Evolutionary conservation across 352 stramenopile genomes (phyloP).

Genomic region (Pythium graminicola): DNA sequence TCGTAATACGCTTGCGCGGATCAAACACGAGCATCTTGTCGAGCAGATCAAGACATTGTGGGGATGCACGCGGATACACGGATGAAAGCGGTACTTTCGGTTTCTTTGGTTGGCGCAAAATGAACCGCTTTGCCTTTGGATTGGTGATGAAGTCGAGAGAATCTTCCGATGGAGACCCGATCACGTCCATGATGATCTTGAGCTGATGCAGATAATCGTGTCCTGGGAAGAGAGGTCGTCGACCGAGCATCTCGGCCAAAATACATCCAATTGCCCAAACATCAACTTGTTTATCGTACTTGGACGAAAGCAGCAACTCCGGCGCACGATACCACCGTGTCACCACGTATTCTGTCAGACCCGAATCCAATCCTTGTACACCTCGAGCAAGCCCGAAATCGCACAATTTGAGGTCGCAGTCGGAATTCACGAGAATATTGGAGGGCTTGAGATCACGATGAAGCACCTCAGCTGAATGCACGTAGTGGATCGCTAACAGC

Average conservation of each 20-base stretch:
- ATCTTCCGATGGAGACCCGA: slow-evolving; percentile 91
- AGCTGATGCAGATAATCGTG: slow-evolving; percentile 93
- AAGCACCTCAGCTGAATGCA: slow-evolving; percentile 92
- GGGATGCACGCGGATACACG: slow-evolving; percentile 63
- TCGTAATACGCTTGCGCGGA: slow-evolving; percentile 85
- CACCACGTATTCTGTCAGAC: slow-evolving; percentile 80
- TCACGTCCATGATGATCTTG: slow-evolving; percentile 95
- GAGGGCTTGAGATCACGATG: slow-evolving; percentile 96
- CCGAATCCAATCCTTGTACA: slow-evolving; percentile 62
- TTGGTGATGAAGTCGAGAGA: slow-evolving; percentile 98
- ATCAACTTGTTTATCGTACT: slow-evolving; percentile 85
- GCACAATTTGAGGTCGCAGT: slow-evolving; percentile 91
- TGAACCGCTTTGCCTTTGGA: slow-evolving; percentile 71
- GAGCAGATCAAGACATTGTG: slow-evolving; percentile 81
- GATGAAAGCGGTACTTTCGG: slow-evolving; percentile 59
- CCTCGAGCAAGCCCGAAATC: slow-evolving; percentile 89
- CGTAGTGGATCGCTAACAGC: slow-evolving; percentile 88
- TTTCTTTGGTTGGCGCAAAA: slow-evolving; percentile 77
- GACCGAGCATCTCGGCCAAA: slow-evolving; percentile 97
- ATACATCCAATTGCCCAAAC: slow-evolving; percentile 98
- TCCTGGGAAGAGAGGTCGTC: slow-evolving; percentile 97
- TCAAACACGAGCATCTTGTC: slow-evolving; percentile 92
- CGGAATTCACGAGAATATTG: slow-evolving; percentile 96
- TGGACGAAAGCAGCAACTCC: slow-evolving; percentile 79
- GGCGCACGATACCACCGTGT: slow-evolving; percentile 64